Base-by-base conservation (phyloP, 495 filamentous ascomycete genomes). In the Xylaria telfairii region DNA sequence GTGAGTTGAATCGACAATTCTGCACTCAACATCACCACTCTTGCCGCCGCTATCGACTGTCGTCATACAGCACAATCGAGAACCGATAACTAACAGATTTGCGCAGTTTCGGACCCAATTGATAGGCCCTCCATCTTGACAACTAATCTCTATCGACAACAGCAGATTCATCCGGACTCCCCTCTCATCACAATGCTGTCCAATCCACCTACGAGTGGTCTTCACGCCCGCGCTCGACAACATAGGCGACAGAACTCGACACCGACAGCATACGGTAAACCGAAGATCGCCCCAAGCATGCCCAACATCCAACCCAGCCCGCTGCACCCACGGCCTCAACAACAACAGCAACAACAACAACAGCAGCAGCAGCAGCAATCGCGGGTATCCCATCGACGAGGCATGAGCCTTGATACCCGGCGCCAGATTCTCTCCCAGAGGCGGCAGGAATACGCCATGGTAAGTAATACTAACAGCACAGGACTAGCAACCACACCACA, bases 191-290 rank as follows among this genome's bases (percentile, higher is more conserved):
- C 83, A 79, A 95, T 96, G 93, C 88, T 94, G 88, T 92, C 92
- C 79, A 89, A 91, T 83, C 86, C 88, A 72, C 71, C 75, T 67
- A 69, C 77, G 21, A 88, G 85, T 80, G 88, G 81, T 83, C 85
- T 91, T 81, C 89, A 92, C 72, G 83, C 85, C 74, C 91, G 90
- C 81, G 89, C 89, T 77, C 88, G 89, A 78, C 89, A 88, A 84
- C 93, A 97, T 82, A 89, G 92, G 78, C 92, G 94, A 79, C 93
- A 95, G 84, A 91, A 93, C 76, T 97, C 94, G 75, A 96, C 93
- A 76, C 93, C 94, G 68, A 87, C 88, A 69, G 87, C 85, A 73
- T 92, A 91, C 81, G 91, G 93, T 77, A 87, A 87, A 65, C 83
- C 86, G 68, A 91, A 91, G 85, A 87, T 89, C 75, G 80, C 82